A percentile compares a stretch with the other conserved stretches of the same genome.
phyloP scores from a whole-genome alignment of 2,329 filamentous ascomycete species.

The Xylariaceae sp. region DNA sequence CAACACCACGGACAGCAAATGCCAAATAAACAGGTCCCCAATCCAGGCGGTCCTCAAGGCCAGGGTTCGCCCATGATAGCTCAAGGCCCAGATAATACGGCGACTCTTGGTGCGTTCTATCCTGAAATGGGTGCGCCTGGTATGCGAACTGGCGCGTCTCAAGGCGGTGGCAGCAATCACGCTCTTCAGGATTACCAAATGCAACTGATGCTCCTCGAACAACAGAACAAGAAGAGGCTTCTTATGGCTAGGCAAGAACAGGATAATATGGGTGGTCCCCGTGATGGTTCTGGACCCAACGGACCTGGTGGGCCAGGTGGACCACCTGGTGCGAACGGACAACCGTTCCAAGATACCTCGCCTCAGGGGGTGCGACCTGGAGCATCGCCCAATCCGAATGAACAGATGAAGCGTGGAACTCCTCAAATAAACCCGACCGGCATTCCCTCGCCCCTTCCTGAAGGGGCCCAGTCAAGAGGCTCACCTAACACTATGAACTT shows the following conservation, averaged over 20 bases:
- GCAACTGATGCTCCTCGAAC: slow-evolving; percentile 81
- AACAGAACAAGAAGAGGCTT: slow-evolving; percentile 81
- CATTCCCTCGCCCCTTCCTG: slow-evolving; percentile 68
- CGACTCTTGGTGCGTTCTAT: slow-evolving; percentile 55
- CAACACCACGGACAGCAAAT: slow-evolving; percentile 78
- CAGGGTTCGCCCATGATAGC: slow-evolving; percentile 82
- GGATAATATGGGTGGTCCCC: slow-evolving; percentile 57
- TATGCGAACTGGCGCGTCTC: slow-evolving; percentile 51
- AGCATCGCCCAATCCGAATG: slow-evolving; percentile 71
- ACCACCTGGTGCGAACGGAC: slow-evolving; percentile 54
- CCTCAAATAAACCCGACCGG: slow-evolving; percentile 67
- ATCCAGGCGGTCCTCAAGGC: slow-evolving; percentile 63
- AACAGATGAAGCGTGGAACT: slow-evolving; percentile 75
- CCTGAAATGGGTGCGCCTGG: slow-evolving; percentile 54
- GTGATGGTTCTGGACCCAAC: slow-evolving; percentile 48
- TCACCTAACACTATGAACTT: slow-evolving; percentile 64
- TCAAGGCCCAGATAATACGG: slow-evolving; percentile 62
- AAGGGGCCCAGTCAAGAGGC: slow-evolving; percentile 61
- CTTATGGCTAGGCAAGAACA: slow-evolving; percentile 81
- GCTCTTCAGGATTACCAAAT: slow-evolving; percentile 85
- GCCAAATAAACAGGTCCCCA: slow-evolving; percentile 75
- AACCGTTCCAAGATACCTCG: slow-evolving; percentile 64
- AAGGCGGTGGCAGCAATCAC: slow-evolving; percentile 63
- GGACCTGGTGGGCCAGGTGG: slow-evolving; percentile 43
- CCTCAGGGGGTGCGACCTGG: slow-evolving; percentile 64